These are phyloP conservation scores for Trichoderma citrinoviride DNA, from an alignment of 2,329 filamentous ascomycete species.

Conservation along the genomic window DNA sequence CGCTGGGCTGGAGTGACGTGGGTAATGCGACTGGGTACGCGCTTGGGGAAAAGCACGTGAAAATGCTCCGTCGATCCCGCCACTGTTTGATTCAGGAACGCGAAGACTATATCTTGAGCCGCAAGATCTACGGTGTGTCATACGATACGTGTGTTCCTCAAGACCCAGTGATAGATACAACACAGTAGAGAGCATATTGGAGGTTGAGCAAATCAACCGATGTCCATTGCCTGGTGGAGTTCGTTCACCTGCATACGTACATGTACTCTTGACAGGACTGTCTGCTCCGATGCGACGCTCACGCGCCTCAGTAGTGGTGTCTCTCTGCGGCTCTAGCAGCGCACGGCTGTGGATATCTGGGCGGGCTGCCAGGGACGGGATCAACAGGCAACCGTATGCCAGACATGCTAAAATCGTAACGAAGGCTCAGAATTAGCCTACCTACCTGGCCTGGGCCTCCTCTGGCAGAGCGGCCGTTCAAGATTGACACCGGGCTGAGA, in stretches of 20 bases:
- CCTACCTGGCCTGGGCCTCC: background rate
- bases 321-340: constrained; percentile 4
- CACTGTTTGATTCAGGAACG: background rate
- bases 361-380: constrained; percentile 5
- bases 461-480: background rate
- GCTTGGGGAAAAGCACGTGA: constrained; percentile 14
- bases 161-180: no score
- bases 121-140: no score
- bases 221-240: no score
- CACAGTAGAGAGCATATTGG: no score
- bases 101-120: no score
- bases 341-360: background rate
- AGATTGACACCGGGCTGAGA: constrained; percentile 1
- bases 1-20: background rate
- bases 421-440: background rate
- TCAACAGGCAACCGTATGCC: background rate
- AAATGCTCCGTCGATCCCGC: background rate
- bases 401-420: no score
- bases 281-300: background rate
- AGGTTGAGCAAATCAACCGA: no score
- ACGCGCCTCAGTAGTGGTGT: background rate
- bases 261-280: background rate
- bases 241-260: no score
- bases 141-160: no score
- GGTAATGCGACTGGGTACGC: background rate